Evolutionary conservation across 78 protist species (phyloP), one percentile per base, ranked within the genome.

Genomic region (Dictyostelium brefeldianum): DNA sequence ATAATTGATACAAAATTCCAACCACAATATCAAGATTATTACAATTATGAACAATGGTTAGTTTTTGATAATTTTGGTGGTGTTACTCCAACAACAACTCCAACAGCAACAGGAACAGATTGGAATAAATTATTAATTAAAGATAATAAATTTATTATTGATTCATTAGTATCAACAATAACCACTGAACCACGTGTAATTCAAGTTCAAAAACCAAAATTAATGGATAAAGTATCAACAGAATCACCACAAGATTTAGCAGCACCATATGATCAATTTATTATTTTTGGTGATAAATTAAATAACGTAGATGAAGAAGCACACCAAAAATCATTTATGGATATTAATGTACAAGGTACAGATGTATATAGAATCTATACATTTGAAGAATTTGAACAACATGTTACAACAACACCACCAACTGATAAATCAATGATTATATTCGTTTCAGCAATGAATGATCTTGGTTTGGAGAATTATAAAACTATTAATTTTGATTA

Each of bases 381-480:
- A 18, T 29, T 51, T 11, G 74, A 54, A 41, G 90, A 79, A 5
- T 71, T 57, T 57, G n/a, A 69, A n/a, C 7, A 69, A 12, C 74
- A 69, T 36, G 22, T 56, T 15, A 70, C 54, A 22, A 47, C 73
- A 36, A 25, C 6, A n/a, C 27, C 27, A 59, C 29, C 29, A 59
- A 59, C 69, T 8, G 29, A 59, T 1, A 59, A 29, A 31, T 27
- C 31, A 22, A 69, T 51, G 8, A 22, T 69, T 4, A 4, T 48
- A 0, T 71, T 83, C 51, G 12, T 29, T 54, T 67, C 57, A 17
- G 31, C 65, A 31, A 65, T 83, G 15, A 69, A 69, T 71, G 80
- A 79, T 46, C 54, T 59, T n/a, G 3, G 73, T 11, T 71, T 71
- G 53, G 50, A 17, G 29, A 64, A 83, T 50, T 83, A 67, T 69